These are phyloP conservation scores for Jamesozyma spencerorum DNA, from an alignment of 805 yeast species.

Conservation along the genomic window DNA sequence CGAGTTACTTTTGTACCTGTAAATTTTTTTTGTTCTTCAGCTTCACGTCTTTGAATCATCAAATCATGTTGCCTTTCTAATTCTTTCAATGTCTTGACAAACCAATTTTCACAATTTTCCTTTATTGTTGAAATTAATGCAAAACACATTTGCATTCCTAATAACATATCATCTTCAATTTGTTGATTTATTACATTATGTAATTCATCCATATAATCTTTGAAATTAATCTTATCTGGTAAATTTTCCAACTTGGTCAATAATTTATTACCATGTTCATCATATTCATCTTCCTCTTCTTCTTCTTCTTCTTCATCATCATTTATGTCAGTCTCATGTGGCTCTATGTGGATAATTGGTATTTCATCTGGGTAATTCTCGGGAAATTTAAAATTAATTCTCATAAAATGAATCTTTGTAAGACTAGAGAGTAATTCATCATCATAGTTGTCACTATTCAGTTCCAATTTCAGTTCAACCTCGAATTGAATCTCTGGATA, in stretches of 20 bases:
- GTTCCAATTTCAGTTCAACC: constrained; percentile 55
- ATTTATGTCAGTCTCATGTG: constrained; percentile 25
- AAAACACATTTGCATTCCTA: constrained; percentile 90
- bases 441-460: constrained; percentile 25
- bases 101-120: constrained; percentile 67
- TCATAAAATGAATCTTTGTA: constrained; percentile 46
- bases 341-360: constrained; percentile 45
- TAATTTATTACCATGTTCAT: constrained; percentile 41
- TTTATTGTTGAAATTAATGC: constrained; percentile 68
- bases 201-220: constrained; percentile 33
- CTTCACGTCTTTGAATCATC: constrained; percentile 54
- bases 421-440: constrained; percentile 23
- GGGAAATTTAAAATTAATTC: constrained; percentile 62
- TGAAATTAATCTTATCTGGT: constrained; percentile 51
- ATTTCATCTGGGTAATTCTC: constrained; percentile 72
- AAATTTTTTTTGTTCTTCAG: constrained; percentile 81
- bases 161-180: constrained; percentile 48
- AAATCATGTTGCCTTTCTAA: constrained; percentile 52
- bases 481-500: constrained; percentile 35
- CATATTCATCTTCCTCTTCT: constrained; percentile 32
- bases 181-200: constrained; percentile 31
- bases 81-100: constrained; percentile 45
- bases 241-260: constrained; percentile 40
- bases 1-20: constrained; percentile 81
- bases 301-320: constrained; percentile 29